phyloP scores from a whole-genome alignment of 2,329 filamentous ascomycete genomes.

The Fusarium tricinctum region DNA sequence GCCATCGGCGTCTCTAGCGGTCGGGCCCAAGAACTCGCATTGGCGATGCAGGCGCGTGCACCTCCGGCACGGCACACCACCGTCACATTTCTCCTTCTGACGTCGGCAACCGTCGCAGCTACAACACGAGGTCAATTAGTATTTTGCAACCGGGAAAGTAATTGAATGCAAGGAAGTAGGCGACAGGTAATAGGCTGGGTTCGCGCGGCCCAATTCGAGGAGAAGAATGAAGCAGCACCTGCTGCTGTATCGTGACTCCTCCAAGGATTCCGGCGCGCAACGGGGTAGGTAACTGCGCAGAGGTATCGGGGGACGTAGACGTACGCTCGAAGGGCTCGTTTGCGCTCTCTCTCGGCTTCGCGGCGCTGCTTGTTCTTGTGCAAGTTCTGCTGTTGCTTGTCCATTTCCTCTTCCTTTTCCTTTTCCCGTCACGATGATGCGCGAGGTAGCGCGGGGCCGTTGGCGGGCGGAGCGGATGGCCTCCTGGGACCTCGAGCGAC shows the following conservation, averaged over 20 bases:
- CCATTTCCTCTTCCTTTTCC: conserved; percentile 51
- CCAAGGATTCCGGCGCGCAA: conserved; percentile 11
- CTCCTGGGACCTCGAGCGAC: conserved; percentile 48
- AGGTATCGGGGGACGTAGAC: conserved; percentile 37
- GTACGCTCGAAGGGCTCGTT: conserved; percentile 50
- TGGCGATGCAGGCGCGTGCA: conserved; percentile 65
- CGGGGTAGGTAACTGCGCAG: conserved; percentile 1
- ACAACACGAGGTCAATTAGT: conserved; percentile 22
- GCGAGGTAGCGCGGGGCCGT: conserved; percentile 49
- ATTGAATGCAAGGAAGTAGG: background rate
- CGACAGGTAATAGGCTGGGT: conserved; percentile 9
- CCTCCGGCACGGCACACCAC: conserved; percentile 66
- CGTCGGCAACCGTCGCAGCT: conserved; percentile 69
- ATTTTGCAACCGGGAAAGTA: background rate
- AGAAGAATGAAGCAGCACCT: conserved; percentile 9
- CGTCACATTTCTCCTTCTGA: conserved; percentile 70
- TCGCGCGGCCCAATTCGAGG: conserved; percentile 14
- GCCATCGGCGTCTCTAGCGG: conserved; percentile 50
- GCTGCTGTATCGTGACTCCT: conserved; percentile 8
- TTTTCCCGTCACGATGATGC: conserved; percentile 47
- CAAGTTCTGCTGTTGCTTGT: conserved; percentile 50
- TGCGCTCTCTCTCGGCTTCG: conserved; percentile 50
- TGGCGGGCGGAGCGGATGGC: conserved; percentile 41
- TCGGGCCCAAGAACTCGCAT: conserved; percentile 62
- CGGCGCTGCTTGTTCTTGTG: conserved; percentile 51